Evolutionary conservation across 148 eudicot genomes (phyloP).

Genomic region (Fagopyrum tataricum): DNA sequence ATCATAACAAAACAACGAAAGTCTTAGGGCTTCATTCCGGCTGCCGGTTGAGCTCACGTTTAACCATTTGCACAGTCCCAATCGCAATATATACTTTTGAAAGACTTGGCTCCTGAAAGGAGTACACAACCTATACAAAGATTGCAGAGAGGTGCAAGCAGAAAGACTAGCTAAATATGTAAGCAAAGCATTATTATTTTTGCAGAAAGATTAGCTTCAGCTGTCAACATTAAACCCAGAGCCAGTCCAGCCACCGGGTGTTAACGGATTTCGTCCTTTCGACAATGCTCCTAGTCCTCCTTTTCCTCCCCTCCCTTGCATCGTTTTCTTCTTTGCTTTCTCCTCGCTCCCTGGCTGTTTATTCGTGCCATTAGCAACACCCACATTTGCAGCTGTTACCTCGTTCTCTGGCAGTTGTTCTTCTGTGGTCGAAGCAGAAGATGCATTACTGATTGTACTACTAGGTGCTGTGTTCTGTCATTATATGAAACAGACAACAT

Average conservation of each 20-base stretch:
- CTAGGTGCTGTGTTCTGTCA: not conserved
- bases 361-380: slow-evolving; percentile 23
- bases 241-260: slow-evolving; percentile 92
- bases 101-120: too few species aligned
- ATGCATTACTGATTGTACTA: slow-evolving; percentile 20
- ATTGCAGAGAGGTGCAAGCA: too few species aligned
- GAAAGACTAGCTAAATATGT: too few species aligned
- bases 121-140: too few species aligned
- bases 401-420: slow-evolving; percentile 22
- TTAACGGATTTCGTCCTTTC: slow-evolving; percentile 60
- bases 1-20: too few species aligned
- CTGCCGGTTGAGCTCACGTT: too few species aligned
- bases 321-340: slow-evolving; percentile 66
- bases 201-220: slow-evolving; percentile 28
- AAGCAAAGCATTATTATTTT: too few species aligned
- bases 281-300: slow-evolving; percentile 80
- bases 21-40: too few species aligned
- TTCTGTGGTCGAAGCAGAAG: slow-evolving; percentile 28
- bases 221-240: slow-evolving; percentile 85
- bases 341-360: slow-evolving; percentile 37
- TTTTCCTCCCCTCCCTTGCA: slow-evolving; percentile 63
- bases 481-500: slow-evolving; percentile 2
- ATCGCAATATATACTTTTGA: too few species aligned
- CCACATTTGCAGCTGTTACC: slow-evolving; percentile 18
- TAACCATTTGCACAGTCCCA: too few species aligned